Percentiles rank a stretch among this genome's conserved stretches.
Conservation (phyloP, 768 basidiomycete species). For the Russula foetens region DNA sequence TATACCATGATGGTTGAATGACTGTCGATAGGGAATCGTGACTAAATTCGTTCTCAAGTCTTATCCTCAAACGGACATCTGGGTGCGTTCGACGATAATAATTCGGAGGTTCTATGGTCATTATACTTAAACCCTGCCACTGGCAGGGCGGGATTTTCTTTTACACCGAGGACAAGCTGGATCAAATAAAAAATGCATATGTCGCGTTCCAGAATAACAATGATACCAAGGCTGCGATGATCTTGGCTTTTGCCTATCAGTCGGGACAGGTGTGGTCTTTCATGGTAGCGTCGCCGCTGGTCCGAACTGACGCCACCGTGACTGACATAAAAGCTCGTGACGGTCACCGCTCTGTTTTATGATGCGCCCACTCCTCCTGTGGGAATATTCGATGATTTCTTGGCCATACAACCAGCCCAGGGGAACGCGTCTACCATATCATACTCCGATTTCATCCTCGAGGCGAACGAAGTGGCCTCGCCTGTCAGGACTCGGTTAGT, state of each 20-base stretch:
- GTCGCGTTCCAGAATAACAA: slow-evolving; percentile 1
- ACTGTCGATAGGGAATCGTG: background rate
- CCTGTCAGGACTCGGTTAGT: too few species aligned
- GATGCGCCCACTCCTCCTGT: slow-evolving; percentile 14
- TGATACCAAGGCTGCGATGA: background rate
- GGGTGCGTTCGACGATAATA: too few species aligned
- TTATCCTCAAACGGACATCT: slow-evolving; percentile 23
- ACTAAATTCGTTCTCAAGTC: slow-evolving; percentile 20
- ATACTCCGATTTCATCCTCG: background rate
- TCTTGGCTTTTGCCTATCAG: background rate
- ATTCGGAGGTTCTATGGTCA: too few species aligned
- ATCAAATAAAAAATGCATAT: background rate
- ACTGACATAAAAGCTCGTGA: too few species aligned
- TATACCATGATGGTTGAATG: too few species aligned
- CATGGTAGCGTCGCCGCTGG: too few species aligned
- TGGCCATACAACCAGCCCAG: slow-evolving; percentile 1
- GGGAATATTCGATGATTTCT: slow-evolving; percentile 19
- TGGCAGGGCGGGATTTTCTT: background rate
- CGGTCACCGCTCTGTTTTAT: too few species aligned
- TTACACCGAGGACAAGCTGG: background rate
- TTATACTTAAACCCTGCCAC: too few species aligned
- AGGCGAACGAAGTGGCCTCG: too few species aligned
- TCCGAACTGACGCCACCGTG: too few species aligned
- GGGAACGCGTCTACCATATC: background rate
- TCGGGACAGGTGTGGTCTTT: background rate